Conservation (phyloP, 768 basidiomycete species). For the Nidula microcarpa region DNA sequence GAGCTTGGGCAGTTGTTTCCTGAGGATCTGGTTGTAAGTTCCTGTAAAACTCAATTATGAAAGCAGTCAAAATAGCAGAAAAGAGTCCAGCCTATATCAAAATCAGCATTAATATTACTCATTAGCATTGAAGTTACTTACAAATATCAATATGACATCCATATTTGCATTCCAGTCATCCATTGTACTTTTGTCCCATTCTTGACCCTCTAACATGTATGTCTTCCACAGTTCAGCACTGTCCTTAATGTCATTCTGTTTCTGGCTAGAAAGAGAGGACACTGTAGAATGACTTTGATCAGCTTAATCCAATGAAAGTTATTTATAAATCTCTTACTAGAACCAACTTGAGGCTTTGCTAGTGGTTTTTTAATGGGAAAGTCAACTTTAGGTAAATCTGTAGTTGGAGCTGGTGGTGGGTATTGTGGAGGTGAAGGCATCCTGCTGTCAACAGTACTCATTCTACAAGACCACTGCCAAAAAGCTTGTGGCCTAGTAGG, state of each 20-base stretch:
- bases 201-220: background rate
- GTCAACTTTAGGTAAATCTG: background rate
- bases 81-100: background rate
- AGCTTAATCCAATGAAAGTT: background rate
- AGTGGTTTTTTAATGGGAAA: background rate
- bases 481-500: too few relatives aligned
- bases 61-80: background rate
- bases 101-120: background rate
- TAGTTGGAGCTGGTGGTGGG: background rate
- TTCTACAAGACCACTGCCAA: too few relatives aligned
- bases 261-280: background rate
- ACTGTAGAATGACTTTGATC: background rate
- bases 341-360: background rate
- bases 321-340: background rate
- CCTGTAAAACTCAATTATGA: background rate
- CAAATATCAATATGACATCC: background rate
- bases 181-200: background rate
- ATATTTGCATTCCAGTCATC: background rate
- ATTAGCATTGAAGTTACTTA: background rate
- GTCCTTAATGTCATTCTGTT: background rate
- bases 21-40: background rate
- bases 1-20: background rate
- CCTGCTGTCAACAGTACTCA: too few relatives aligned
- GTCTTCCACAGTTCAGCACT: background rate
- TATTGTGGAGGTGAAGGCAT: constrained; percentile 5